Evolutionary conservation across 768 basidiomycete species (phyloP).

Genomic region (Mrakia frigida): DNA sequence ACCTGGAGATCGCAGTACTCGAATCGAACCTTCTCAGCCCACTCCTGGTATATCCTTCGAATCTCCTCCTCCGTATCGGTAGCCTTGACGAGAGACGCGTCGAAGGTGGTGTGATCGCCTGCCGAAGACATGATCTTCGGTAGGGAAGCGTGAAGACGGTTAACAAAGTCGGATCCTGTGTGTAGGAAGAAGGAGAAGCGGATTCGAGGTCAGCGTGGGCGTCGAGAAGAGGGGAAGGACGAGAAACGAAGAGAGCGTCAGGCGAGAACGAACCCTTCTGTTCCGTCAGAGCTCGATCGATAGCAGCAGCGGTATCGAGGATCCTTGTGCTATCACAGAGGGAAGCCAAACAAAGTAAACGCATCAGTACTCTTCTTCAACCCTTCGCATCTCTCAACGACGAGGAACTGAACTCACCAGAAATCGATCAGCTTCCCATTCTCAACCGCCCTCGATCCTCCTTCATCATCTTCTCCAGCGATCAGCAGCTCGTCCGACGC

Average conservation of each 20-base stretch:
- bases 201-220: not conserved
- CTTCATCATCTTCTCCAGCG: conserved; percentile 43
- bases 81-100: not conserved
- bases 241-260: too few relatives aligned
- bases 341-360: not conserved
- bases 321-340: conserved; percentile 57
- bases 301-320: conserved; percentile 69
- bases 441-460: conserved; percentile 56
- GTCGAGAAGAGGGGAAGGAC: not conserved
- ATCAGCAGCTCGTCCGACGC: conserved; percentile 52
- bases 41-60: conserved; percentile 67
- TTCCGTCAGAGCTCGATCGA: conserved; percentile 80
- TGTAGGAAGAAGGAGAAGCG: too few relatives aligned
- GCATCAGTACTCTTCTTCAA: conserved; percentile 15
- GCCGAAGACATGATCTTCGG: conserved; percentile 18
- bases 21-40: conserved; percentile 77
- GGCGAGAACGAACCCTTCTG: conserved; percentile 61
- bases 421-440: conserved; percentile 72
- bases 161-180: conserved; percentile 25
- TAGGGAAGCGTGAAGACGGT: conserved; percentile 24
- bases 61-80: conserved; percentile 35
- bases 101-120: not conserved
- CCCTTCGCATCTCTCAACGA: not conserved
- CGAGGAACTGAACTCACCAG: conserved; percentile 48
- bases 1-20: conserved; percentile 54